Evolutionary conservation across 345 rosid genomes (phyloP), one percentile per base, ranked within the genome.

Genomic region (Lepidium sativum): DNA sequence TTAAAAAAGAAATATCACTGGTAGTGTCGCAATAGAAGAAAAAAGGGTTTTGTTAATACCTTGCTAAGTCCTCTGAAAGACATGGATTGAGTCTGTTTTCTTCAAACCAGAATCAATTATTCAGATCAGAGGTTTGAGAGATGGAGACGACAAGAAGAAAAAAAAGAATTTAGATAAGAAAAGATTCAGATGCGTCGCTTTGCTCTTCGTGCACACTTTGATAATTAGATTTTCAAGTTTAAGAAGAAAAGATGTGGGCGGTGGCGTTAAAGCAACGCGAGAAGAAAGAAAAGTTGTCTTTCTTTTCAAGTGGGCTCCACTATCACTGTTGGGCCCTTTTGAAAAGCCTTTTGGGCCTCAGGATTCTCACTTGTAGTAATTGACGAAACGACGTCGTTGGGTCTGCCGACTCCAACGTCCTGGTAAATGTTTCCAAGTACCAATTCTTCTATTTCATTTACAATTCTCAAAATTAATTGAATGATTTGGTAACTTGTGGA

Each of bases 51-150:
- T 45, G 6, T 45, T n/a, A 14, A 60, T 77, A 82, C 88, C 79
- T 84, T 78, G 70, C 76, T 41, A 3, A 83, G 47, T 54, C 85
- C 81, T 80, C 89, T 69, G 77, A 82, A 83, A 60, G 82, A 69
- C 89, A 84, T 83, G 73, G 75, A 40, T 63, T 60, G 34, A 21
- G 32, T 45, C 33, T 44, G 32, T 20, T 68, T 52, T 32, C 60
- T 56, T 14, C 65, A 17, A 48, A 40, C 21, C 15, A 49, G 17
- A 31, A 27, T 15, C 7, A 14, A 47, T 25, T 55, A 56, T 17
- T 3, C 10, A 44, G 54, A 45, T 54, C 25, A 45, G 35, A 48
- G 52, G 44, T 55, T 6, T 35, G 25, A 35, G 55, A 34, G 35
- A 67, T 16, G 60, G 49, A 44, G 35, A 55, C 21, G 43, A 47